Conservation (phyloP, 805 yeast genomes). For the Maudiozyma turicensis region DNA sequence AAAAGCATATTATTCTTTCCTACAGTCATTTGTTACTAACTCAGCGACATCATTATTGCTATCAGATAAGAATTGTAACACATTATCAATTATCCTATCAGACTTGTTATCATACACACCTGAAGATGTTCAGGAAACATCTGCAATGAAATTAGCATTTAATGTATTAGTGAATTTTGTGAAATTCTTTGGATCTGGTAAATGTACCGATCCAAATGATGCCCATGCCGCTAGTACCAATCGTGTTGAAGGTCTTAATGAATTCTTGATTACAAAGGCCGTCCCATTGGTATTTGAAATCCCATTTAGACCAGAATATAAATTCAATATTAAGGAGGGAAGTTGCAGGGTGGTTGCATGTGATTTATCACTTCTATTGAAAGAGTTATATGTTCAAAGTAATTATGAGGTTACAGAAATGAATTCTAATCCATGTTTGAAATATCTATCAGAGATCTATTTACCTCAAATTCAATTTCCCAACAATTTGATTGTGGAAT, state of each 20-base stretch:
- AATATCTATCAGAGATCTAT: constrained; percentile 43
- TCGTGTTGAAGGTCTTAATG: constrained; percentile 60
- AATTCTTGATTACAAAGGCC: constrained; percentile 55
- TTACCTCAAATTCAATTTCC: constrained; percentile 51
- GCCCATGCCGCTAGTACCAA: constrained; percentile 34
- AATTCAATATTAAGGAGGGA: constrained; percentile 66
- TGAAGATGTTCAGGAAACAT: constrained; percentile 50
- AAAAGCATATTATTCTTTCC: constrained; percentile 57
- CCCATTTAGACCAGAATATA: constrained; percentile 57
- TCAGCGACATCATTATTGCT: constrained; percentile 70
- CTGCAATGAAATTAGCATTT: constrained; percentile 59
- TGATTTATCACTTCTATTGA: constrained; percentile 65
- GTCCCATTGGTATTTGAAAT: constrained; percentile 65
- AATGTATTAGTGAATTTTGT: constrained; percentile 57
- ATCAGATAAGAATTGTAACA: constrained; percentile 53
- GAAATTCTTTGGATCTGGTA: constrained; percentile 57
- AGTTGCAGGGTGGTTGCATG: constrained; percentile 63
- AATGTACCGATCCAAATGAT: constrained; percentile 53
- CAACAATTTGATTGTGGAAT: constrained; percentile 46
- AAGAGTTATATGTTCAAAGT: constrained; percentile 40
- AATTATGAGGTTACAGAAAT: constrained; percentile 12
- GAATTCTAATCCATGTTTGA: constrained; percentile 25
- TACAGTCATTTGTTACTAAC: constrained; percentile 65
- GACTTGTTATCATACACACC: constrained; percentile 53
- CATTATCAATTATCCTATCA: constrained; percentile 50